Conservation (phyloP, 257 asterid species). For the Leptodermis oblonga region DNA sequence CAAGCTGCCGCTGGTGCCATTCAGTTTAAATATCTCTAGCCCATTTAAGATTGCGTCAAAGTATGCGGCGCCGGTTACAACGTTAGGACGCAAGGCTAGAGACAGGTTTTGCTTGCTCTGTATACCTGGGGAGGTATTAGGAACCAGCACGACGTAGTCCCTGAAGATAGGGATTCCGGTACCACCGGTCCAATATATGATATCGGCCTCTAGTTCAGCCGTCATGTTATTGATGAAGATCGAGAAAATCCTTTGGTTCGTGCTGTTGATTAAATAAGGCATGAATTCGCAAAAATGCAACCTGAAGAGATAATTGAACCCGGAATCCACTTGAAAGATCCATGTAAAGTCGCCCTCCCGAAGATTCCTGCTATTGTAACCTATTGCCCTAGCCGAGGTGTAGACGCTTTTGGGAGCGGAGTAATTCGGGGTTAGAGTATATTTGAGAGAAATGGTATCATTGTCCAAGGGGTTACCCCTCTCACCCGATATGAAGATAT, state of each 20-base stretch:
- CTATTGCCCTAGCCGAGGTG: conserved; percentile 24
- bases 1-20: conserved; percentile 22
- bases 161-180: conserved; percentile 29
- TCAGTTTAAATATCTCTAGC: conserved; percentile 55
- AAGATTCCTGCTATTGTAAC: not conserved
- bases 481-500: not conserved
- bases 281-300: conserved; percentile 49
- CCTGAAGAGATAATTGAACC: conserved; percentile 40
- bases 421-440: conserved; percentile 36
- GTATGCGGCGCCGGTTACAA: not conserved
- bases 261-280: not conserved
- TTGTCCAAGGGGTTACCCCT: not conserved
- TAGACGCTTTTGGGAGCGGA: conserved; percentile 47
- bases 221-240: conserved; percentile 27
- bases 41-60: conserved; percentile 45
- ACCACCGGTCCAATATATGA: conserved; percentile 20
- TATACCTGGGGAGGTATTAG: conserved; percentile 10
- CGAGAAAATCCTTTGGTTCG: conserved; percentile 16
- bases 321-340: conserved; percentile 46
- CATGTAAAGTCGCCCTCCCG: conserved; percentile 24
- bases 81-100: conserved; percentile 33
- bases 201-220: conserved; percentile 21
- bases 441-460: not conserved
- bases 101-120: conserved; percentile 19
- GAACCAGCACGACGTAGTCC: conserved; percentile 34